Evolutionary conservation across 305 asterid species (phyloP), one percentile per base, ranked within the genome.

Genomic region (Rubia balearica): DNA sequence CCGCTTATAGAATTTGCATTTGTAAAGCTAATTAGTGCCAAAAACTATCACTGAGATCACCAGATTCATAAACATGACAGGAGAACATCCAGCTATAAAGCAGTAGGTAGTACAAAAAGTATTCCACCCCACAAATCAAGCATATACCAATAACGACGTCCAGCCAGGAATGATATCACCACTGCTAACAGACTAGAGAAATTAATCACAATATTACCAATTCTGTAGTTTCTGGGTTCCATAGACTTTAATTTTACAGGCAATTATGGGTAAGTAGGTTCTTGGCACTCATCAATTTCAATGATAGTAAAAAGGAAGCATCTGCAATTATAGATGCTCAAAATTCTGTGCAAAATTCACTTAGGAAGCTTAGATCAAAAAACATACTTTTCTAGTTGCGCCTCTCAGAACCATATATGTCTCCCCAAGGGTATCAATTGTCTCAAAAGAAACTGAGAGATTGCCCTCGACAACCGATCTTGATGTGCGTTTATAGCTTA

Each of bases 401-500:
- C 99, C 99, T 85, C 98, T 85, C 77, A 94, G 87, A 62, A 94
- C 99, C 83, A 91, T 71, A 71, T 86, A 94, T 61, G 96, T 85
- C 91, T 94, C 99, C 73, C 91, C 95, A 65, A 94, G 90, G 74
- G 92, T 83, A 80, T 94, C 99, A 78, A 94, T 94, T 65, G 95
- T 88, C 83, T 94, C 99, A 71, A 88, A 69, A 13, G 99, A 94
- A 78, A 85, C 85, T 68, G 96, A 91, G 63, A 94, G 86, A 72
- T 83, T 86, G 57, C 96, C 98, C 76, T 88, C 85, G 36, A 71
- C 43, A 71, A 87, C 83, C 17, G 96, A 89, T 65, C 91, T 89
- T 22, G 99, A 94, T 76, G 93, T 95, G 73, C 99, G 86, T 85
- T 94, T 91, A 83, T 94, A 94, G 79, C 99, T 94, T 69, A 90